A percentile compares a stretch with the other conserved stretches of the same genome.
Conservation (phyloP, 345 rosid species). For the Eucalyptus cloeziana region DNA sequence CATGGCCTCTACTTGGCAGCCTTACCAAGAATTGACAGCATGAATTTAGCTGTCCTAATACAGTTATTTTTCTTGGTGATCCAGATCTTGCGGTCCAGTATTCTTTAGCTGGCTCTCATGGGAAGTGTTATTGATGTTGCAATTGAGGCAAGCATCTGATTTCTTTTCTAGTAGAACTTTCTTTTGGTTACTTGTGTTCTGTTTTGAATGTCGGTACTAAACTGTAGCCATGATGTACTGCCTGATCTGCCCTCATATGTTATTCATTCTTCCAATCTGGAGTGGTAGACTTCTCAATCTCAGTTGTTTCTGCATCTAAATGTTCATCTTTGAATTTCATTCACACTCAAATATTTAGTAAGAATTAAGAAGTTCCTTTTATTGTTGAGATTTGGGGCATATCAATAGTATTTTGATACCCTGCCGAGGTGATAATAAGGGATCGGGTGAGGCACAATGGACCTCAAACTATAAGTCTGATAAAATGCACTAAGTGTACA, state of each 20-base stretch:
- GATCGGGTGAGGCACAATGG: neutral
- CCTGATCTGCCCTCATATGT: neutral
- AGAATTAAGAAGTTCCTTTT: neutral
- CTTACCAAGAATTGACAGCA: neutral
- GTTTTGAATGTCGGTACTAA: neutral
- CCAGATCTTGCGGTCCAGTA: neutral
- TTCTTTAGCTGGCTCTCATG: slow-evolving; percentile 21
- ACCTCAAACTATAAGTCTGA: neutral
- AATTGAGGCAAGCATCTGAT: slow-evolving; percentile 17
- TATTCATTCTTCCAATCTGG: neutral
- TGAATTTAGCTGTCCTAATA: neutral
- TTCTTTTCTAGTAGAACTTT: neutral
- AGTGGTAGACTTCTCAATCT: neutral
- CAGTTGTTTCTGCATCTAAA: neutral
- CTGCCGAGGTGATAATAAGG: neutral
- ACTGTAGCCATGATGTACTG: neutral
- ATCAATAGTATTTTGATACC: neutral
- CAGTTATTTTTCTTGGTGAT: neutral
- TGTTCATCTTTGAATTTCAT: neutral
- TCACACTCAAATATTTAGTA: neutral
- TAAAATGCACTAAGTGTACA: neutral
- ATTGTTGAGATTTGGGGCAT: neutral
- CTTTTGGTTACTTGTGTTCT: neutral
- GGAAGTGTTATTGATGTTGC: slow-evolving; percentile 32
- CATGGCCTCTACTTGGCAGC: neutral